These are phyloP conservation scores for Leptographium flavum DNA, from an alignment of 2,329 filamentous ascomycete species.

Conservation along the genomic window DNA sequence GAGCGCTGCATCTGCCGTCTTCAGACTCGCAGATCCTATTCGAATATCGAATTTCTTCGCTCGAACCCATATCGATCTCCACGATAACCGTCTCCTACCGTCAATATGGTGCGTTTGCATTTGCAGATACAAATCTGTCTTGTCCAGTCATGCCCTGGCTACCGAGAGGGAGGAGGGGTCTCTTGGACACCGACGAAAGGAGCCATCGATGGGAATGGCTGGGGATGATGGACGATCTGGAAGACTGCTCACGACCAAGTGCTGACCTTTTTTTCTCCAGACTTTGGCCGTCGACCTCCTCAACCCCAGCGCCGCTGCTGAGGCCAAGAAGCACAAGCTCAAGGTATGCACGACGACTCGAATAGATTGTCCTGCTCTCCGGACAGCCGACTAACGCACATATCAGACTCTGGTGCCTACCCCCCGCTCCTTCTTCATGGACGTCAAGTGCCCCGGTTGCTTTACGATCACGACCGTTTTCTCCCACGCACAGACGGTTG, in stretches of 20 bases:
- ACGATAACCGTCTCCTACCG: slow-evolving; percentile 31
- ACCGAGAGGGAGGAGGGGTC: not conserved
- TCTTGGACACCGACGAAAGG: not conserved
- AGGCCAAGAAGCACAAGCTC: slow-evolving; percentile 99
- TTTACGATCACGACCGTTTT: slow-evolving; percentile 99
- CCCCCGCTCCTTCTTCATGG: slow-evolving; percentile 99
- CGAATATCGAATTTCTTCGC: slow-evolving; percentile 28
- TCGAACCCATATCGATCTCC: slow-evolving; percentile 27
- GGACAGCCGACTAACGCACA: slow-evolving; percentile 1
- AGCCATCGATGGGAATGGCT: not conserved
- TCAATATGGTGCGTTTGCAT: slow-evolving; percentile 47
- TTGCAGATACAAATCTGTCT: not conserved
- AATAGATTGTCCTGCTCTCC: too few species aligned
- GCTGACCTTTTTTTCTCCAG: slow-evolving; percentile 42
- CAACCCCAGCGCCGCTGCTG: slow-evolving; percentile 93
- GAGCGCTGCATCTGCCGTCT: slow-evolving; percentile 37
- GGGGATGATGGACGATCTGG: not conserved
- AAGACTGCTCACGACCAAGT: slow-evolving; percentile 15
- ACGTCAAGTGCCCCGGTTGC: slow-evolving; percentile 99
- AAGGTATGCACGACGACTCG: slow-evolving; percentile 54
- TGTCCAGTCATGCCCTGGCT: not conserved
- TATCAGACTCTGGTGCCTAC: slow-evolving; percentile 77
- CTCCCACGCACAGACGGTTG: slow-evolving; percentile 99
- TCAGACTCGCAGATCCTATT: slow-evolving; percentile 25
- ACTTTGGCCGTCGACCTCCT: slow-evolving; percentile 99